Evolutionary conservation across 2,329 filamentous ascomycete genomes (phyloP).

Genomic region (Tolypocladium nubicola): DNA sequence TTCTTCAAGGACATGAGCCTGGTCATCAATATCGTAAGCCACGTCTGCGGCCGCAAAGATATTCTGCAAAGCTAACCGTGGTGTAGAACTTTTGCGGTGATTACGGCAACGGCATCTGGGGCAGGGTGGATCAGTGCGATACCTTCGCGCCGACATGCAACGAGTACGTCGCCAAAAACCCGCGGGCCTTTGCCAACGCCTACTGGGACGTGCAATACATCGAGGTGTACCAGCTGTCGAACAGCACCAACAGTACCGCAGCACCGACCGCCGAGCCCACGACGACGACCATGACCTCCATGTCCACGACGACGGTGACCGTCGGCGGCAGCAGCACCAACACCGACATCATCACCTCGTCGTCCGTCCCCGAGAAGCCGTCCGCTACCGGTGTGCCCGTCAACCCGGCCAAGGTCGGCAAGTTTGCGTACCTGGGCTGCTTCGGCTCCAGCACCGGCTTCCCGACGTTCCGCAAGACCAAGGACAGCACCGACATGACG

Average conservation of each 20-base stretch:
- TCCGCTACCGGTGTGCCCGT: constrained; percentile 6
- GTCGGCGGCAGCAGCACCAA: not conserved
- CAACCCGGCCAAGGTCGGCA: constrained; percentile 21
- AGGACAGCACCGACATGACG: constrained; percentile 25
- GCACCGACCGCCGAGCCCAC: not conserved
- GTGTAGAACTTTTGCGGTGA: constrained; percentile 63
- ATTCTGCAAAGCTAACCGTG: not conserved
- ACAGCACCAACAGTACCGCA: constrained; percentile 3
- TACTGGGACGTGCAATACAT: constrained; percentile 47
- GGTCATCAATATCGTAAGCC: constrained; percentile 53
- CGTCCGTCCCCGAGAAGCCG: not conserved
- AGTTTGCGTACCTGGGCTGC: constrained; percentile 28
- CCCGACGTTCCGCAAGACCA: constrained; percentile 19
- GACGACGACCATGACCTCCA: not conserved
- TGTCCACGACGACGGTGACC: not conserved
- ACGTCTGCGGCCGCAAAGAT: no score
- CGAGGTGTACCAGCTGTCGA: constrained; percentile 28
- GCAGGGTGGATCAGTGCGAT: constrained; percentile 24
- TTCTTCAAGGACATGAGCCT: constrained; percentile 62
- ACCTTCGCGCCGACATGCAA: constrained; percentile 31
- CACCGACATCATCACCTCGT: not conserved
- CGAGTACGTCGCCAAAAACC: constrained; percentile 35
- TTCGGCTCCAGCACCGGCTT: constrained; percentile 27
- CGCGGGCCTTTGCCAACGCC: constrained; percentile 28
- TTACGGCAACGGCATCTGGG: constrained; percentile 49